Evolutionary conservation across 2,329 filamentous ascomycete species (phyloP).

Genomic region (Epichloe coenophiala): DNA sequence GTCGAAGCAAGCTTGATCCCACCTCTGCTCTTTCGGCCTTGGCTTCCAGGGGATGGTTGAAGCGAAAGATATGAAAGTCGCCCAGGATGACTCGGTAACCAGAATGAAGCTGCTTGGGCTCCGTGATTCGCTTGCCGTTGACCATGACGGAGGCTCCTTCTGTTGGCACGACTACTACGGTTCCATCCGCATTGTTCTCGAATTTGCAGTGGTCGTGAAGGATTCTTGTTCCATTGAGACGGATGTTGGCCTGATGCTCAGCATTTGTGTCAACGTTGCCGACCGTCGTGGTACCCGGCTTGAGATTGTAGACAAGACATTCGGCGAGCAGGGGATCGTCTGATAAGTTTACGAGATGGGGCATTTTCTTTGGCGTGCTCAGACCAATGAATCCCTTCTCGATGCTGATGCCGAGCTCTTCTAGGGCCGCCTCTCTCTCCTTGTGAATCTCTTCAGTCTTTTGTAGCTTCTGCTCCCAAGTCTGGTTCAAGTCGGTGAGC

Average conservation of each 20-base stretch:
- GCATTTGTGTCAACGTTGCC: constrained; percentile 82
- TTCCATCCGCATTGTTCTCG: constrained; percentile 74
- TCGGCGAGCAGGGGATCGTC: constrained; percentile 86
- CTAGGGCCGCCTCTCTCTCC: constrained; percentile 84
- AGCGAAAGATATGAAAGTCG: constrained; percentile 97
- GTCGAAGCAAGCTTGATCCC: constrained; percentile 67
- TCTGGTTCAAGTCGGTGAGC: constrained; percentile 90
- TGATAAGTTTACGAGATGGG: constrained; percentile 95
- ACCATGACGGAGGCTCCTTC: constrained; percentile 98
- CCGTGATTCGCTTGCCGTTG: constrained; percentile 80
- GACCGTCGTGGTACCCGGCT: constrained; percentile 85
- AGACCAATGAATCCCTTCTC: constrained; percentile 95
- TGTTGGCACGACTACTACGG: constrained; percentile 78
- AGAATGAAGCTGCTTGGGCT: constrained; percentile 73
- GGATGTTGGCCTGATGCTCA: constrained; percentile 67
- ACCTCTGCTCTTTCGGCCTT: constrained; percentile 79
- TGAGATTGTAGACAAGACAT: constrained; percentile 95
- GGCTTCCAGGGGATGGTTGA: constrained; percentile 95
- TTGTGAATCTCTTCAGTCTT: constrained; percentile 98
- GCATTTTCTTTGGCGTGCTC: constrained; percentile 97
- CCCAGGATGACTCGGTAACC: constrained; percentile 91
- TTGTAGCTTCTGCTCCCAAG: constrained; percentile 90
- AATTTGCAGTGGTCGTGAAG: constrained; percentile 86
- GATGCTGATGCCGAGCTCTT: constrained; percentile 96
- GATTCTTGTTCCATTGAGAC: constrained; percentile 87